Base-by-base conservation (phyloP, 371 early-diverging fungal genomes). In the Mucor piriformis region DNA sequence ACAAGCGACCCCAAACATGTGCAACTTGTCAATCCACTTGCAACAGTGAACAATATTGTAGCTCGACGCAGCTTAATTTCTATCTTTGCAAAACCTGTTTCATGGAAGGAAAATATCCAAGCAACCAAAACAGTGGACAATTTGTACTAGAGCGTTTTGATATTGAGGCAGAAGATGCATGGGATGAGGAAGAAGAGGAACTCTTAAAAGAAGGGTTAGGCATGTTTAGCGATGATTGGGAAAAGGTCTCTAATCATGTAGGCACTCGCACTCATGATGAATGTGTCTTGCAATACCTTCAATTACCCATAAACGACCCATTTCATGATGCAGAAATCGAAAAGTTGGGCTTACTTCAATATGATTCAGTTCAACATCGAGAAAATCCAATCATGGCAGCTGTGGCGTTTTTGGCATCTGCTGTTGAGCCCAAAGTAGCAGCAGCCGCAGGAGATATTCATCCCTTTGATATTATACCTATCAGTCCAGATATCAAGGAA, bases 331-430 rank as follows among this genome's bases (percentile, higher is more conserved):
- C 50, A 51, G 50, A 82, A 59, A 59, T 79, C 1, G 58, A 72
- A 11, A 74, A 84, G 46, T 44, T 76, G 3, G 77, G 74, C 3
- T 49, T 79, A 23, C 55, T 76, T 23, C 76, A 71, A 33, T 92
- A 82, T 66, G 79, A 89, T 69, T 34, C 81, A 83, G 25, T 20
- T 71, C 89, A 73, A 81, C 77, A 43, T 76, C 88, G 88, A 0
- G 93, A 95, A 34, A 98, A 99, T 69, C 99, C 99, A 0, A 91
- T 97, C 18, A 89, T 97, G 92, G 86, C 93, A 6, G 88, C 96
- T 0, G 93, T 98, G 1, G 94, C 98, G 0, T 98, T 98, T 66
- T 75, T 99, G 66, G 94, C 96, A 2, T 87, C 93, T n/a, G 86
- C 91, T 7, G 97, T 99, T 8, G 84, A 90, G 64, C 96, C 99